Percentiles rank a stretch among this genome's conserved stretches.
phyloP scores from a whole-genome alignment of 73 alveolate genomes.

The Stentor coeruleus region DNA sequence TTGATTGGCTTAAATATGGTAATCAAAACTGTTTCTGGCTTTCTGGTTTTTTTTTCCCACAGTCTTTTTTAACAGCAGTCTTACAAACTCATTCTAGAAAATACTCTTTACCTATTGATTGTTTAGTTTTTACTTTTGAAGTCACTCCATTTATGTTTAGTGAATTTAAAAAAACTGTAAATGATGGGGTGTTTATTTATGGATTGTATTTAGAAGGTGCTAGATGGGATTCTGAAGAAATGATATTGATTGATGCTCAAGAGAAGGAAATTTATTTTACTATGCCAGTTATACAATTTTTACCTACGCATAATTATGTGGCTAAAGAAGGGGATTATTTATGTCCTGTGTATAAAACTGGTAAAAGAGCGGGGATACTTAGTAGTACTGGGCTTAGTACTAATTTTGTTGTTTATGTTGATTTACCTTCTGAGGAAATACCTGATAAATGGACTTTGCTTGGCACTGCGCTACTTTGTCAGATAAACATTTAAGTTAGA shows the following conservation, averaged over 20 bases:
- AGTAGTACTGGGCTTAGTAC: slow-evolving; percentile 96
- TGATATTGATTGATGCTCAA: slow-evolving; percentile 54
- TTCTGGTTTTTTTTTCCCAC: slow-evolving; percentile 94
- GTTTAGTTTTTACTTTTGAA: slow-evolving; percentile 57
- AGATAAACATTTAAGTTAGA: slow-evolving; percentile 79
- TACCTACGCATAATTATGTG: slow-evolving; percentile 44
- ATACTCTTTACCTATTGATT: slow-evolving; percentile 75
- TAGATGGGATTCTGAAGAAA: slow-evolving; percentile 67
- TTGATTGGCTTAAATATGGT: slow-evolving; percentile 84
- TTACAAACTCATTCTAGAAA: slow-evolving; percentile 89
- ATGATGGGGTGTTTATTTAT: slow-evolving; percentile 88
- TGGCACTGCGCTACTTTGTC: slow-evolving; percentile 95
- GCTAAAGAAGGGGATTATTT: slow-evolving; percentile 37
- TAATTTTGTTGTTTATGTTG: slow-evolving; percentile 89
- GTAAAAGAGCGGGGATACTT: slow-evolving; percentile 95
- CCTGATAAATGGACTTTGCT: slow-evolving; percentile 91
- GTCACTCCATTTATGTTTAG: slow-evolving; percentile 35
- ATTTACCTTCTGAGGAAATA: slow-evolving; percentile 59
- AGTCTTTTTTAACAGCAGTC: slow-evolving; percentile 94
- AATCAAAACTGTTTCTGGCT: slow-evolving; percentile 91
- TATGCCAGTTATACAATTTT: slow-evolving; percentile 58
- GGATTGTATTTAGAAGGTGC: slow-evolving; percentile 96
- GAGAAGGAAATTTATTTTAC: slow-evolving; percentile 55
- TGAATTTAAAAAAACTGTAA: slow-evolving; percentile 30
- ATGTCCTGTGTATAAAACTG: slow-evolving; percentile 93